Conservation (phyloP, 129 eudicot species). For the Tagetes erecta region DNA sequence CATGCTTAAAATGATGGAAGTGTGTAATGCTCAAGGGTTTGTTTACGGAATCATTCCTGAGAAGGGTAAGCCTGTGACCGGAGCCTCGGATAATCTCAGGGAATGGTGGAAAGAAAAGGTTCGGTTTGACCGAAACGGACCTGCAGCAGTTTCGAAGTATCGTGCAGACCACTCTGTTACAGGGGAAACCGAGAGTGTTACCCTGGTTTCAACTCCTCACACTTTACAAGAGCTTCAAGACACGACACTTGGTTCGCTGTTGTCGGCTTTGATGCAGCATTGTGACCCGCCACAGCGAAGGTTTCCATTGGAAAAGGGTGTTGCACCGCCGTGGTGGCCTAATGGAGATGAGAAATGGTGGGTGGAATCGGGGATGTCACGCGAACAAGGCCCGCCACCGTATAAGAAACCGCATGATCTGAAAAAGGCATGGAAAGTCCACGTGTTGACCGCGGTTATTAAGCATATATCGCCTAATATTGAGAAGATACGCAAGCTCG, state of each 20-base stretch:
- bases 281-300: slow-evolving; percentile 76
- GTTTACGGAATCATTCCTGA: slow-evolving; percentile 77
- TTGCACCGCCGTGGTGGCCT: slow-evolving; percentile 89
- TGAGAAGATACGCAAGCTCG: slow-evolving; percentile 33
- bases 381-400: slow-evolving; percentile 67
- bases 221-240: slow-evolving; percentile 75
- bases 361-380: slow-evolving; percentile 44
- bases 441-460: slow-evolving; percentile 38
- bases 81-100: slow-evolving; percentile 76
- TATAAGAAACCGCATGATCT: slow-evolving; percentile 73
- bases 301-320: slow-evolving; percentile 74
- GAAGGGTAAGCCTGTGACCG: slow-evolving; percentile 76
- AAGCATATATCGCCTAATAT: slow-evolving; percentile 42
- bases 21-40: slow-evolving; percentile 49
- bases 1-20: slow-evolving; percentile 47
- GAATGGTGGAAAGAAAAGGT: slow-evolving; percentile 87
- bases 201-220: slow-evolving; percentile 46
- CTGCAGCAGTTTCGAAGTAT: slow-evolving; percentile 62
- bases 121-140: slow-evolving; percentile 72
- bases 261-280: slow-evolving; percentile 78
- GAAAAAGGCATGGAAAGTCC: slow-evolving; percentile 40
- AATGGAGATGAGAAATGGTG: slow-evolving; percentile 74
- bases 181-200: slow-evolving; percentile 38
- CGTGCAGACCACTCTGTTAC: slow-evolving; percentile 42
- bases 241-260: slow-evolving; percentile 73